Evolutionary conservation across 108 stramenopile genomes (phyloP).

Genomic region (Cyclotella kingstonii): DNA sequence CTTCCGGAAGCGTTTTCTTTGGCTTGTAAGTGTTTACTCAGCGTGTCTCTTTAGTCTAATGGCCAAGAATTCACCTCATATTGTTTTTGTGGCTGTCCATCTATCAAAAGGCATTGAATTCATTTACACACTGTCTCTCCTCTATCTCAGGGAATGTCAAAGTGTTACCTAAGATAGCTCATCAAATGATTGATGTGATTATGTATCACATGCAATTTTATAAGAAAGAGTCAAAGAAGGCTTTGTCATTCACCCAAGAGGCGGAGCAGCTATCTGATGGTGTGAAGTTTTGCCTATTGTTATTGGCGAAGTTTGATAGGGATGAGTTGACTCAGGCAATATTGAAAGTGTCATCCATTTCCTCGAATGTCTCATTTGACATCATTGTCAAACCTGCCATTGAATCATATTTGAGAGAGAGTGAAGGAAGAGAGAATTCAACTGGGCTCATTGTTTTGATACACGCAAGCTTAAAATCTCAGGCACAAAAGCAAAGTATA

Average conservation of each 20-base stretch:
- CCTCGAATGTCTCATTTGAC: conserved; percentile 23
- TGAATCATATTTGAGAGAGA: conserved; percentile 12
- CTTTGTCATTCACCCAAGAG: conserved; percentile 21
- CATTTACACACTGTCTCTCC: conserved; percentile 15
- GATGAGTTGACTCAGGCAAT: conserved; percentile 12
- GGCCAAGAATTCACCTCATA: too few relatives aligned
- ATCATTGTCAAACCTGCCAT: conserved; percentile 32
- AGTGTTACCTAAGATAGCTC: background rate
- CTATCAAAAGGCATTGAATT: conserved; percentile 18
- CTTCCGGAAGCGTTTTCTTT: conserved; percentile 31
- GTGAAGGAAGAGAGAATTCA: background rate
- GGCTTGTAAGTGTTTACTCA: conserved; percentile 5
- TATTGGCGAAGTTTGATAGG: conserved; percentile 1
- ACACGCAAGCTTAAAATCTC: conserved; percentile 27
- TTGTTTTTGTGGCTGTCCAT: too few relatives aligned
- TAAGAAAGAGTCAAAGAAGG: conserved; percentile 29
- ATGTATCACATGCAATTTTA: conserved; percentile 34
- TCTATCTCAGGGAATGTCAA: background rate
- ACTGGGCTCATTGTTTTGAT: conserved; percentile 16
- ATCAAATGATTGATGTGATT: conserved; percentile 13
- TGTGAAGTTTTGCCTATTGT: conserved; percentile 10
- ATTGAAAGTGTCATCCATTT: conserved; percentile 20
- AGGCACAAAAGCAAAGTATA: conserved; percentile 22
- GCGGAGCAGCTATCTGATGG: conserved; percentile 14
- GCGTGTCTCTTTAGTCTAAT: too few relatives aligned